Conservation (phyloP, 352 stramenopile species). For the Globisporangium orthogonon region DNA sequence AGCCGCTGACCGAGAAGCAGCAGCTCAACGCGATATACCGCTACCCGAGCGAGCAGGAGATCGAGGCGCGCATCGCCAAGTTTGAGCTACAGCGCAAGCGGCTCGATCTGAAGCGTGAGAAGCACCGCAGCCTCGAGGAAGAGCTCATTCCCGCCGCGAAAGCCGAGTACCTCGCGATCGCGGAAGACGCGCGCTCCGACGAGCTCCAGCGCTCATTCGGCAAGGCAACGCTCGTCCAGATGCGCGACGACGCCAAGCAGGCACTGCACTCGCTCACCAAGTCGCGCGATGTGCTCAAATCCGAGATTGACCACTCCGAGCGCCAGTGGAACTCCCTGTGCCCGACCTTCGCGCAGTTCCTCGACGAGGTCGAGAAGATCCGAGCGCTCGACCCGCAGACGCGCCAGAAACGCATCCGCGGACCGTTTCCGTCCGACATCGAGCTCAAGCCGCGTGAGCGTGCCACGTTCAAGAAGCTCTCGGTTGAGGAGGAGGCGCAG, state of each 20-base stretch:
- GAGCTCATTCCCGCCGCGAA: slow-evolving; percentile 63
- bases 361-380: slow-evolving; percentile 48
- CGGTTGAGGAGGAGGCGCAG: slow-evolving; percentile 68
- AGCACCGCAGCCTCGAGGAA: slow-evolving; percentile 29
- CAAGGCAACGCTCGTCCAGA: slow-evolving; percentile 48
- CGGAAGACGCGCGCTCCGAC: slow-evolving; percentile 64
- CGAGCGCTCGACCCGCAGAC: slow-evolving; percentile 29
- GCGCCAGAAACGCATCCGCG: slow-evolving; percentile 30
- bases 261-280: slow-evolving; percentile 41
- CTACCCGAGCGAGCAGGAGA: slow-evolving; percentile 64
- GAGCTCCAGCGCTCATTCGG: slow-evolving; percentile 55
- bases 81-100: slow-evolving; percentile 54
- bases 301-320: slow-evolving; percentile 45
- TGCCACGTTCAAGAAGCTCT: slow-evolving; percentile 74
- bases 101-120: slow-evolving; percentile 32
- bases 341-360: slow-evolving; percentile 57
- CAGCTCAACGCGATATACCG: slow-evolving; percentile 59
- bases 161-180: slow-evolving; percentile 65
- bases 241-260: slow-evolving; percentile 66
- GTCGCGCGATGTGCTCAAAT: slow-evolving; percentile 32
- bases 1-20: slow-evolving; percentile 52
- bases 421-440: slow-evolving; percentile 44
- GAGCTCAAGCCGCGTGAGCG: slow-evolving; percentile 45
- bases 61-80: slow-evolving; percentile 40
- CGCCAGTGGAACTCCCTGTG: slow-evolving; percentile 31